Base-by-base conservation (phyloP, 257 asterid genomes). In the Nicotiana attenuata region DNA sequence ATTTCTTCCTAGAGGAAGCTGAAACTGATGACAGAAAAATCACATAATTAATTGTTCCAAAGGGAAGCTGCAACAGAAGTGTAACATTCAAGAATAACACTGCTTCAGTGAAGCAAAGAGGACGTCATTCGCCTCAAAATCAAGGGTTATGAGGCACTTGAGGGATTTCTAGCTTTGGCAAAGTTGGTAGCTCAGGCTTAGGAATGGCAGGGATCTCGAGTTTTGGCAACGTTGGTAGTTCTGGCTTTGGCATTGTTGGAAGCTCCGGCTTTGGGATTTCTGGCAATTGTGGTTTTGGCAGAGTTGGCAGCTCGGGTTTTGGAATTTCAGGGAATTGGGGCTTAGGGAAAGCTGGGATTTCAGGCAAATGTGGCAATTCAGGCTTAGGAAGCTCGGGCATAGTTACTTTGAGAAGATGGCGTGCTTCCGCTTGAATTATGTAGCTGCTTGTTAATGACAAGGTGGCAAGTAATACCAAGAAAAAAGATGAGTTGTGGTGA, bases 271-370 rank as follows among this genome's bases (percentile, higher is more conserved):
- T 84, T 16, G 85, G 85, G 28, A 84, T 9, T 3, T 66, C 65
- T 11, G 92, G 89, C 59, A 86, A 8, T 16, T 59, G 65, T 1
- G 80, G 83, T 35, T 85, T 85, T 9, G 87, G 89, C 63, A 84
- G 57, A 7, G 69, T 69, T 13, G 91, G 87, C 10, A 85, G 5
- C 8, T 67, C 65, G 8, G 87, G 78, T 7, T 82, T 56, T 29
- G 86, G 52, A 41, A 85, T 77, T 65, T 31, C 75, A 14, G 79
- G 83, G 3, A 78, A 3, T 15, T 84, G 78, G 1, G 67, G 80
- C 29, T 81, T 85, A 13, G 84, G 80, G 2, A 86, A 29, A 10
- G 50, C 19, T 59, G 87, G 82, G 3, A 56, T 13, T 13, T 79
- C 56, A 0, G 80, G 57, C 6, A 28, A 80, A 65, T 52, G 24